phyloP scores from a whole-genome alignment of 225 moss, liverwort and hornwort species.

The Bryoerythrophyllum caledonicum region DNA sequence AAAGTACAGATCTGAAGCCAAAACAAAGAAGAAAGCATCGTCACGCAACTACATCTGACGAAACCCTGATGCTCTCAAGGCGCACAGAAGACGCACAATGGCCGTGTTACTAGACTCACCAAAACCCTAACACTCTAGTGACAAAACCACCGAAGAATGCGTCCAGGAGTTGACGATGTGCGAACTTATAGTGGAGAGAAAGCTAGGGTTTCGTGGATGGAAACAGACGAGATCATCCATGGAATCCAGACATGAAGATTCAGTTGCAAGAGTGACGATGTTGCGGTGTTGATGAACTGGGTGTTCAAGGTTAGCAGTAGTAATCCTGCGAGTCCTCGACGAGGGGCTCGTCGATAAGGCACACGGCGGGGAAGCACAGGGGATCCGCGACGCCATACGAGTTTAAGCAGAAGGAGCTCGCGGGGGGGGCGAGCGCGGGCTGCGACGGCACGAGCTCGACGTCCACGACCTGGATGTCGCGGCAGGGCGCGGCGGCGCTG shows the following conservation, averaged over 20 bases:
- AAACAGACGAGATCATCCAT: neutral
- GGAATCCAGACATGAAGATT: too few species aligned
- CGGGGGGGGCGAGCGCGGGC: neutral
- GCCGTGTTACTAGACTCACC: too few species aligned
- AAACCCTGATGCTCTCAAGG: neutral
- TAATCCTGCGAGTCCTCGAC: conserved; percentile 32
- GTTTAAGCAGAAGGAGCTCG: conserved; percentile 38
- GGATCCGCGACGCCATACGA: conserved; percentile 39
- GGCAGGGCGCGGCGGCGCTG: conserved; percentile 58
- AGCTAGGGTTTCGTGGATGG: conserved; percentile 20
- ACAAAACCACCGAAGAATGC: neutral
- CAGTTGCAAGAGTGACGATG: too few species aligned
- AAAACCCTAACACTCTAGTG: too few species aligned
- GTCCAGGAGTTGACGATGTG: fast-evolving
- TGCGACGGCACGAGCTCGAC: conserved; percentile 41
- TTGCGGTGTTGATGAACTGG: too few species aligned
- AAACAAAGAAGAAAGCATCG: too few species aligned
- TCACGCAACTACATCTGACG: neutral
- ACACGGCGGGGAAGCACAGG: conserved; percentile 42
- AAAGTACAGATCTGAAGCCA: neutral
- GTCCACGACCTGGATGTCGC: conserved; percentile 37
- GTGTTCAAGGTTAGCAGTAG: conserved; percentile 25
- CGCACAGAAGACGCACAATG: too few species aligned
- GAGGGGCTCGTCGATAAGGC: conserved; percentile 38
- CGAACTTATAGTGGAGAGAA: neutral